Evolutionary conservation across 257 asterid species (phyloP).

Genomic region (Nicotiana knightiana): DNA sequence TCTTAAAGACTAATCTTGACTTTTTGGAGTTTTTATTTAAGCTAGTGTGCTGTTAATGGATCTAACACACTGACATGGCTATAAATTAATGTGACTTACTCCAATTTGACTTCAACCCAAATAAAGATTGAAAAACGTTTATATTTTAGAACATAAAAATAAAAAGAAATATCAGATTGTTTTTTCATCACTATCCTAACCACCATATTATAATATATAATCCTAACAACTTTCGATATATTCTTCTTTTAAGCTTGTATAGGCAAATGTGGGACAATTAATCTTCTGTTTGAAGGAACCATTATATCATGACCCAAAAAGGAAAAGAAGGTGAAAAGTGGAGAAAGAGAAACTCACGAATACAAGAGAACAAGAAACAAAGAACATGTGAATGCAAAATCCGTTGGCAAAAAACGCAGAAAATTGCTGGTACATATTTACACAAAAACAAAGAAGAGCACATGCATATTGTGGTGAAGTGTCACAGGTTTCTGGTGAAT

Average conservation of each 20-base stretch:
- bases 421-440: not conserved
- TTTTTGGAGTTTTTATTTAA: not conserved
- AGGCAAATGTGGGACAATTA: not conserved
- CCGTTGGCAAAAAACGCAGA: not conserved
- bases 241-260: not conserved
- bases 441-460: not conserved
- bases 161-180: no score
- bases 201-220: not conserved
- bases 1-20: not conserved
- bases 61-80: not conserved
- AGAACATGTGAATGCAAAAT: not conserved
- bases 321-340: not conserved
- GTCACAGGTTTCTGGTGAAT: slow-evolving; percentile 7
- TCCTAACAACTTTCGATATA: not conserved
- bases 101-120: not conserved
- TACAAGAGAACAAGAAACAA: not conserved
- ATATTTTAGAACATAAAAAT: not conserved
- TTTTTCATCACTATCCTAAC: not conserved
- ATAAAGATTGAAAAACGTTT: not conserved
- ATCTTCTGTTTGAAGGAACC: not conserved
- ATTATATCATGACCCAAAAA: not conserved
- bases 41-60: not conserved
- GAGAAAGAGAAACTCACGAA: not conserved
- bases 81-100: not conserved
- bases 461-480: slow-evolving; percentile 8